Percentiles rank a stretch among this genome's conserved stretches.
Conservation (phyloP, 805 yeast genomes). For the Ogataea ganodermae region DNA sequence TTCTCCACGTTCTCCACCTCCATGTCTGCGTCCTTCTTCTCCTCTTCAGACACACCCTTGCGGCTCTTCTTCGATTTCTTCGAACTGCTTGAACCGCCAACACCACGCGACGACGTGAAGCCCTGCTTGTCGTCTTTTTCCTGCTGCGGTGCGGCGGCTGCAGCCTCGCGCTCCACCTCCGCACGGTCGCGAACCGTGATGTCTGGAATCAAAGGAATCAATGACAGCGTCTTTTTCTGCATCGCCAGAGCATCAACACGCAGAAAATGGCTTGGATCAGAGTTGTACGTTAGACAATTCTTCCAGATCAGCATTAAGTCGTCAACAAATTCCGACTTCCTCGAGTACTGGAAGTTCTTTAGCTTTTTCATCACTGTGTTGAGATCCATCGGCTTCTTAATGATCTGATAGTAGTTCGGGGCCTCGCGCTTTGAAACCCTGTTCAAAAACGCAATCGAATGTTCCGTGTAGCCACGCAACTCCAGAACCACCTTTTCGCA, state of each 20-base stretch:
- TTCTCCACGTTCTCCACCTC: slow-evolving; percentile 3
- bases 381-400: slow-evolving; percentile 94
- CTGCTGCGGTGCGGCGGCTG: slow-evolving; percentile 42
- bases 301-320: slow-evolving; percentile 95
- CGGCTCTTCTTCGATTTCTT: slow-evolving; percentile 42
- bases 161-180: slow-evolving; percentile 70
- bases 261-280: slow-evolving; percentile 90
- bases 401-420: slow-evolving; percentile 89
- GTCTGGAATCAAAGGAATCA: slow-evolving; percentile 88
- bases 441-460: slow-evolving; percentile 92
- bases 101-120: slow-evolving; percentile 36
- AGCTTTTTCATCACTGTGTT: slow-evolving; percentile 92
- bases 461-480: slow-evolving; percentile 89
- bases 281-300: slow-evolving; percentile 88
- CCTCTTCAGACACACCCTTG: slow-evolving; percentile 33
- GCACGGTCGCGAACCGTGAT: slow-evolving; percentile 72
- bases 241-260: slow-evolving; percentile 93
- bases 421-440: slow-evolving; percentile 98
- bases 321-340: slow-evolving; percentile 89
- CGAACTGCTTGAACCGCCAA: slow-evolving; percentile 32
- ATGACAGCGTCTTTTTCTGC: slow-evolving; percentile 81
- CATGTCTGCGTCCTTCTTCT: slow-evolving; percentile 2
- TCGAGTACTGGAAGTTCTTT: slow-evolving; percentile 76
- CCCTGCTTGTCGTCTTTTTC: slow-evolving; percentile 38
- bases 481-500: slow-evolving; percentile 94